Evolutionary conservation across 2,329 filamentous ascomycete genomes (phyloP), one percentile per base, ranked within the genome.

Genomic region (Paracorniculantispora psalliotae): DNA sequence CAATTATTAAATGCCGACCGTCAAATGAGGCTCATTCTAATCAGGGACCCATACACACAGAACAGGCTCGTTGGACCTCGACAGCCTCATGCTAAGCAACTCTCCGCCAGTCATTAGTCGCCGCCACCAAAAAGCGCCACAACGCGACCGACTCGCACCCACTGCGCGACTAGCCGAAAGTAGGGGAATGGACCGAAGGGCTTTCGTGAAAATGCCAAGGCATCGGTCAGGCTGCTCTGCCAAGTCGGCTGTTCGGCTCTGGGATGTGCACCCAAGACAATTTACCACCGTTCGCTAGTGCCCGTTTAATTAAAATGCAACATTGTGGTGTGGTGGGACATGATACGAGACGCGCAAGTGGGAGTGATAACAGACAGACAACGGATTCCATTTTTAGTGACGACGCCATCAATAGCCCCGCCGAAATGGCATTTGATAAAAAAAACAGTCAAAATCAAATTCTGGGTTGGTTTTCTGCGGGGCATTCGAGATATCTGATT

Each of bases 251-350:
- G 43, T 15, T 37, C 30, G 53, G 46, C 26, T 39, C 44, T 15
- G 23, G 19, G 10, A 48, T 37, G 53, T 28, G 53, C 53, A 48
- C 43, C 53, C 53, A 56, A 56, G 53, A 48, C 53, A 17, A 56
- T n/a, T n/a, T n/a, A 56, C 39, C 39, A 9, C 53, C 53, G 53
- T 19, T 15, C 28, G 53, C 12, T 54, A 46, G 52, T 54, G 44
- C 52, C 52, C 52, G 52, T 15, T 2, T n/a, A 8, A 44, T 23
- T 12, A 30, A 46, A n/a, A 8, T 35, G 4, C 37, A 30, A 37
- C 48, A 10, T n/a, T n/a, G n/a, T n/a, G n/a, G 35, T 9, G n/a
- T 26, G 49, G 17, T 35, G 41, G 41, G 49, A 17, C 23, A 8
- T n/a, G 21, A 17, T n/a, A n/a, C n/a, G n/a, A n/a, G n/a, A n/a